These are phyloP conservation scores for Cyclocybe aegerita DNA, from an alignment of 768 basidiomycete species.

Conservation along the genomic window DNA sequence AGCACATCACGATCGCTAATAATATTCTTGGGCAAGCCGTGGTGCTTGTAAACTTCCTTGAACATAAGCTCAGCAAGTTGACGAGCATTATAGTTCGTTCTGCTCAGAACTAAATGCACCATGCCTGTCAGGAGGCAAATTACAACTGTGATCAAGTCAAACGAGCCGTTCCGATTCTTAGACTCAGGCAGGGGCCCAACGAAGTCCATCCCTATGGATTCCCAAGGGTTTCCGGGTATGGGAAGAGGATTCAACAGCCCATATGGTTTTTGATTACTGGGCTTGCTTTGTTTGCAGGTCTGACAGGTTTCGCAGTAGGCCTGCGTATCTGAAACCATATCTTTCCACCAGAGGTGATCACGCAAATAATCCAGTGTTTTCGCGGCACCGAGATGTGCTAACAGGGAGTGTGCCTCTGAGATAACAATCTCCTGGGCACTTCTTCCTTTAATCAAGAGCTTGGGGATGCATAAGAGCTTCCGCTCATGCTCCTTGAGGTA, in stretches of 20 bases:
- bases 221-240: slow-evolving; percentile 26
- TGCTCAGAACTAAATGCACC: slow-evolving; percentile 27
- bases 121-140: slow-evolving; percentile 25
- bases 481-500: slow-evolving; percentile 11
- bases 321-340: slow-evolving; percentile 24
- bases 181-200: slow-evolving; percentile 18
- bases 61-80: slow-evolving; percentile 38
- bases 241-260: slow-evolving; percentile 24
- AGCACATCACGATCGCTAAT: slow-evolving; percentile 39
- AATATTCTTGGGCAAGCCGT: slow-evolving; percentile 37
- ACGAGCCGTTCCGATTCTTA: slow-evolving; percentile 17
- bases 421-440: slow-evolving; percentile 30
- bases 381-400: slow-evolving; percentile 34
- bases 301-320: slow-evolving; percentile 27
- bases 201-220: slow-evolving; percentile 18
- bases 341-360: slow-evolving; percentile 41
- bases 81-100: slow-evolving; percentile 24
- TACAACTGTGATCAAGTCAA: slow-evolving; percentile 27
- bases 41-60: slow-evolving; percentile 30
- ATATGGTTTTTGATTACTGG: slow-evolving; percentile 22
- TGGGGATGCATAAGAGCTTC: slow-evolving; percentile 22
- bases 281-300: slow-evolving; percentile 21
- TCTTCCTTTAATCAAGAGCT: slow-evolving; percentile 15
- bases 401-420: slow-evolving; percentile 32
- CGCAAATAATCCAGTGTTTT: slow-evolving; percentile 33